phyloP scores from a whole-genome alignment of 768 basidiomycete species.

The Amanita fuliginea region DNA sequence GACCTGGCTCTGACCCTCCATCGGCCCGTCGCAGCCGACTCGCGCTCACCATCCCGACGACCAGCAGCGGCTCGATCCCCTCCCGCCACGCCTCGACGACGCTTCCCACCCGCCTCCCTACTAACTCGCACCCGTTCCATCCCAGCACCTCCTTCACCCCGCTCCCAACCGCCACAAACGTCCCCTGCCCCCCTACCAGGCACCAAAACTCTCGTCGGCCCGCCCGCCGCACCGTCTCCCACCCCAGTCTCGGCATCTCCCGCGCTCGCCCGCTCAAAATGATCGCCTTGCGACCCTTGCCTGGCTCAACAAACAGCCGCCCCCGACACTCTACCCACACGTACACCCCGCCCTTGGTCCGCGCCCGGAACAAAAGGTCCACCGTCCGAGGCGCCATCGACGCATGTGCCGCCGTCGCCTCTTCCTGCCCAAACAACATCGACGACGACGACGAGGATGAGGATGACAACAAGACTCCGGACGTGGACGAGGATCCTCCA shows the following conservation, averaged over 20 bases:
- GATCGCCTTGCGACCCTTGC: conserved; percentile 91
- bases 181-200: conserved; percentile 29
- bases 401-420: not conserved
- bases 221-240: conserved; percentile 36
- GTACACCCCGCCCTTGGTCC: conserved; percentile 51
- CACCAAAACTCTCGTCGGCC: conserved; percentile 43
- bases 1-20: conserved; percentile 13
- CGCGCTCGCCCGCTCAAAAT: conserved; percentile 76
- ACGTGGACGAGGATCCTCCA: not conserved
- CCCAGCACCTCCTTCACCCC: conserved; percentile 57
- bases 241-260: conserved; percentile 50
- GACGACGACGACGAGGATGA: not conserved
- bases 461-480: not conserved
- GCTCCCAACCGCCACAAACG: conserved; percentile 39
- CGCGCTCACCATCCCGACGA: conserved; percentile 15
- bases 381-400: conserved; percentile 40
- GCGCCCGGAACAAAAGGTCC: conserved; percentile 78
- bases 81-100: conserved; percentile 12
- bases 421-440: not conserved
- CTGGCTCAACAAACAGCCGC: conserved; percentile 80
- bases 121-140: conserved; percentile 40
- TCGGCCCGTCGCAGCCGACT: conserved; percentile 26
- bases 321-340: conserved; percentile 93
- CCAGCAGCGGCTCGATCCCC: no score
- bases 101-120: conserved; percentile 34